Base-by-base conservation (phyloP, 2,329 filamentous ascomycete species). In the Botrytis porri region DNA sequence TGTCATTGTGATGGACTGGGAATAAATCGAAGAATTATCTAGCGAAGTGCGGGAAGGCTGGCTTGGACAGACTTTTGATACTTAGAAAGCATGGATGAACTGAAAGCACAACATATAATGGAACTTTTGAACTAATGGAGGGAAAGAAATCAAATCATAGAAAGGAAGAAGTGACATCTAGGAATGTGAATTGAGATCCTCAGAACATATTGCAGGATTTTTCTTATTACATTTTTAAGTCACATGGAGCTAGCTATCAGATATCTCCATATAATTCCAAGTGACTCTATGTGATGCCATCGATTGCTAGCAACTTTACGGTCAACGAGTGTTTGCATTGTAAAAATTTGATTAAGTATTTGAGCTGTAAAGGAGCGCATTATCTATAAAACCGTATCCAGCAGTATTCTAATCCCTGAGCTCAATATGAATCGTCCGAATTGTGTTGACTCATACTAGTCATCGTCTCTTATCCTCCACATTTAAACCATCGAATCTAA, bases 361-460 rank as follows among this genome's bases (percentile, higher is more conserved):
- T 9, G 45, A 37, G 43, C 37, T 51, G 32, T 39, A 51, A 66
- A 51, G 32, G 63, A 66, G 63, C 43, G 63, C 51, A 51, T 66
- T 51, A 66, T n/a, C 32, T 66, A 66, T 37, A 66, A 51, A 51
- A 35, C 63, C 37, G 63, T 66, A 51, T 51, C 43, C 45, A 51
- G 63, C 63, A 66, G 45, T 45, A 16, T 66, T 48, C 32, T 22
- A 51, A 66, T n/a, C 32, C 39, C 63, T 35, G 32, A 66, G 63
- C 63, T 66, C 63, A 66, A 10, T 18, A 51, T 29, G 25, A n/a
- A n/a, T 25, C 32, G 29, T 37, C 14, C 22, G 9, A n/a, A 29
- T 51, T 25, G 16, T n/a, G 43, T 45, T 29, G 45, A 25, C 37
- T 25, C 32, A 51, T 54, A 51, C 1, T 20, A 51, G 35, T 16